Evolutionary conservation across 139 green algal genomes (phyloP).

Genomic region (Closterium sp.): DNA sequence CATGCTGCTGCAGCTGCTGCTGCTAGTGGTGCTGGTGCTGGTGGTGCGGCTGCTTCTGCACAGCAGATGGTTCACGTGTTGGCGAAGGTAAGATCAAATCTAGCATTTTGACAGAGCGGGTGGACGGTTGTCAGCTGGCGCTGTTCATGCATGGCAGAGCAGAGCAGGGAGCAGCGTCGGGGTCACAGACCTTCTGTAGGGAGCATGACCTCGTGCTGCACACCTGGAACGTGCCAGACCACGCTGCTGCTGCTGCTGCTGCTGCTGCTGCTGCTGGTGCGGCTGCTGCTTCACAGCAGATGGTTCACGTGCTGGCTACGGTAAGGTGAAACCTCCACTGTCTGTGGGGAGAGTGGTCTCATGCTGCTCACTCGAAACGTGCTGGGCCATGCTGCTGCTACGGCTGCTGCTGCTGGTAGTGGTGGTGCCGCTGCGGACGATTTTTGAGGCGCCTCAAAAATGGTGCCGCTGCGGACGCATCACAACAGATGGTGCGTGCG

Average conservation of each 20-base stretch:
- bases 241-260: not conserved
- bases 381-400: not conserved
- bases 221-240: not conserved
- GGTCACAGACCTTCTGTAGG: too few relatives aligned
- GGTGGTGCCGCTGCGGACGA: not conserved
- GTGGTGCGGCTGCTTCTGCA: not conserved
- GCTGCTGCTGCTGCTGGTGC: not conserved
- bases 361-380: not conserved
- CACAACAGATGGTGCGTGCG: not conserved
- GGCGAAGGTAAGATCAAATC: constrained; percentile 22
- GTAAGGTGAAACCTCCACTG: not conserved
- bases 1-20: not conserved
- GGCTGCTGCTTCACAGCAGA: not conserved
- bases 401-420: not conserved
- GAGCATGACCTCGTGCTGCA: constrained; percentile 47
- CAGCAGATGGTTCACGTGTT: not conserved
- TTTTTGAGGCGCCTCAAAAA: too few relatives aligned
- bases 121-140: too few relatives aligned
- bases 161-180: too few relatives aligned
- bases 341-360: not conserved
- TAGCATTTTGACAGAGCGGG: too few relatives aligned
- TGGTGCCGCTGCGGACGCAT: too few relatives aligned
- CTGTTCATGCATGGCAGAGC: too few relatives aligned
- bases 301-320: constrained; percentile 1
- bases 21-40: not conserved